Evolutionary conservation across 352 stramenopile species (phyloP), one percentile per base, ranked within the genome.

Genomic region (Phytophthora syringae): DNA sequence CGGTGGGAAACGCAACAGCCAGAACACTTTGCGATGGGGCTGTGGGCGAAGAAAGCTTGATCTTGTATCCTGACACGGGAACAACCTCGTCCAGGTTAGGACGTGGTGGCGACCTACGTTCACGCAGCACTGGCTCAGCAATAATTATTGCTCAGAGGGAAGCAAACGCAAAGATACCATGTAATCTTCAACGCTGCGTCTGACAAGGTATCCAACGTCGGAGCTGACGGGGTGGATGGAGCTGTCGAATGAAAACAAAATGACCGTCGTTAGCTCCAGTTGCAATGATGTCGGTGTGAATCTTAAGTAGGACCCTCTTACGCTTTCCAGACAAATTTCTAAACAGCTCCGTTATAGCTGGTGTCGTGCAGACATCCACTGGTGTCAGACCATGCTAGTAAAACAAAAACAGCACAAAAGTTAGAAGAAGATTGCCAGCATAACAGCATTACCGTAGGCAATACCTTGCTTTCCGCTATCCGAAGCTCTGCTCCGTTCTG

Each of bases 41-140:
- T 7, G 45, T 59, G 5, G 18, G 5, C 6, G 48, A 69, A 5
- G 60, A 51, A n/a, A 81, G 20, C 18, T 67, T 77, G 30, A 93
- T 60, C 52, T 88, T 88, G 71, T 89, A 93, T 16, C 79, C 77
- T 7, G 84, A 93, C 10, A 89, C 75, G 6, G 84, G 82, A 20
- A 83, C 61, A 20, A 79, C 69, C 37, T 93, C 68, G 48, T 89
- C 70, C 32, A 85, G 39, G 11, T 65, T 69, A 2, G 64, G 7
- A 18, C 60, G 53, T 25, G 74, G 64, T 18, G 74, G 45, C 1
- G 43, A 60, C 79, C 79, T 88, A 44, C 15, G 18, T 34, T 1
- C 28, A 39, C 13, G 5, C 15, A 53, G 12, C 40, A 60, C 13
- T 39, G 32, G 7, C 20, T 55, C 27, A 53, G 39, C 24, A 11